phyloP scores from a whole-genome alignment of 2,329 filamentous ascomycete species.

The Ampelomyces quisqualis region DNA sequence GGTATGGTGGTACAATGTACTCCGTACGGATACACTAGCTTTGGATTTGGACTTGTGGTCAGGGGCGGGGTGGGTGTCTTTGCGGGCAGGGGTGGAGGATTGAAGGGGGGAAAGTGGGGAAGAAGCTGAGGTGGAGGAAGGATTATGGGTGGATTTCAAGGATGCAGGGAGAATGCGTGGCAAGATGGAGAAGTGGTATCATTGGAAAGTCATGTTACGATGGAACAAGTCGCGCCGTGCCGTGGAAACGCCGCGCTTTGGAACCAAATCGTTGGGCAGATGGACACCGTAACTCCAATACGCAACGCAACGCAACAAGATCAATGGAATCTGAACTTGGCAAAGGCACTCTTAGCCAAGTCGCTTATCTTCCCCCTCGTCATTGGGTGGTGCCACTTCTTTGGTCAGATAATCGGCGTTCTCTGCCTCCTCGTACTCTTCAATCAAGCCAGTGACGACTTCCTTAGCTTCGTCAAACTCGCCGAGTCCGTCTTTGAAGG shows the following conservation, averaged over 20 bases:
- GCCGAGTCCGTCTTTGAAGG: conserved; percentile 85
- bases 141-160: too few species aligned
- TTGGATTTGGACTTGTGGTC: too few species aligned
- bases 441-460: conserved; percentile 86
- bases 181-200: neutral
- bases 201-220: conserved; percentile 12
- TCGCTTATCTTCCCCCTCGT: conserved; percentile 38
- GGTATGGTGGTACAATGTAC: too few species aligned
- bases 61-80: too few species aligned
- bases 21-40: too few species aligned
- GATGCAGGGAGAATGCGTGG: too few species aligned
- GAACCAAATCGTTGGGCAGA: too few species aligned
- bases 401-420: conserved; percentile 85
- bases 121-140: too few species aligned
- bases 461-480: conserved; percentile 95
- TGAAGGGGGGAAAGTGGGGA: too few species aligned
- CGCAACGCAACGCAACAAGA: conserved; percentile 2
- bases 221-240: conserved; percentile 7
- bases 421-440: conserved; percentile 95
- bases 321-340: neutral
- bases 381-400: conserved; percentile 51
- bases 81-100: too few species aligned
- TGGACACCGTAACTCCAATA: conserved; percentile 7
- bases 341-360: conserved; percentile 14
- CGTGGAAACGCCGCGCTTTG: conserved; percentile 11